These are phyloP conservation scores for Arthrobotrys iridis DNA, from an alignment of 2,329 filamentous ascomycete species.

Conservation along the genomic window DNA sequence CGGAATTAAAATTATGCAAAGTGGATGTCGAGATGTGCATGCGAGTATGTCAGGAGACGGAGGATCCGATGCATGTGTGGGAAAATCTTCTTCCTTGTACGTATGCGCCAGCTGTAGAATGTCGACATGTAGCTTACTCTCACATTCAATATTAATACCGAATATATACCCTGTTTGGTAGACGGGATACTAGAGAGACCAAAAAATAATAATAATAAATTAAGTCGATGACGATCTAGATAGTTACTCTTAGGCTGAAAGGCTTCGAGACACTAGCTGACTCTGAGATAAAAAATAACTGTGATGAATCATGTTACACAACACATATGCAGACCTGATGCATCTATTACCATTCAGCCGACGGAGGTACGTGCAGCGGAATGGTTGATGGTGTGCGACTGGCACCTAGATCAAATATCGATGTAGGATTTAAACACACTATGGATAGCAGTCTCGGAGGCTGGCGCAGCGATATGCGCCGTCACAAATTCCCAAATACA, in stretches of 20 bases:
- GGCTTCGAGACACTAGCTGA: not conserved
- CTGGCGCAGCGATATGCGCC: not conserved
- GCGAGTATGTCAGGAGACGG: constrained; percentile 19
- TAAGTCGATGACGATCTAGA: not conserved
- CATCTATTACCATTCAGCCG: constrained; percentile 45
- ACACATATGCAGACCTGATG: constrained; percentile 48
- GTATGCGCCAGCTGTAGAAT: not conserved
- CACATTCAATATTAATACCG: no score
- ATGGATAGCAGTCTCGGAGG: not conserved
- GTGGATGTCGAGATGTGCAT: constrained; percentile 12
- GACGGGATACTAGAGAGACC: no score
- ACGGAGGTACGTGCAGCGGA: constrained; percentile 13
- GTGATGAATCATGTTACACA: constrained; percentile 52
- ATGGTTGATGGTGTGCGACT: not conserved
- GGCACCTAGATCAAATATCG: not conserved
- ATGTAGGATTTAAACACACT: not conserved
- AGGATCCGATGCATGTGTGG: constrained; percentile 11
- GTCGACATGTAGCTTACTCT: not conserved
- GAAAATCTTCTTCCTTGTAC: not conserved
- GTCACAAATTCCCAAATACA: not conserved
- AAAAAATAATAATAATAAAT: no score
- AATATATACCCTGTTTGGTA: no score
- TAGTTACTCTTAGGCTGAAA: not conserved
- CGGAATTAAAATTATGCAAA: constrained; percentile 23
- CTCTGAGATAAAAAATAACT: not conserved